These are phyloP conservation scores for Phaeosphaeriaceae sp. DNA, from an alignment of 2,329 filamentous ascomycete genomes.

Conservation along the genomic window DNA sequence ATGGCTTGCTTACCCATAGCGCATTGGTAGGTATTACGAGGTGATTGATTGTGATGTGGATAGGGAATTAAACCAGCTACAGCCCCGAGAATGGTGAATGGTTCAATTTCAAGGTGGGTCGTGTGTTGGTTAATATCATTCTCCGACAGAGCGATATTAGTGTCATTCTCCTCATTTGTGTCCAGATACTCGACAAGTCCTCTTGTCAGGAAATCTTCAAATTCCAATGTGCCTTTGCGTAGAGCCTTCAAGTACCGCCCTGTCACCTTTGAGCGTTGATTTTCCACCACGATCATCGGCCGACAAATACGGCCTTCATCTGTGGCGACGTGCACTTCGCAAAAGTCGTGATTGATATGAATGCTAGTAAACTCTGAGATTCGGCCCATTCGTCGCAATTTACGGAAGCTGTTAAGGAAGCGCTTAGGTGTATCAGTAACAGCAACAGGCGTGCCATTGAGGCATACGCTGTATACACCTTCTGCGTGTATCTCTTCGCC, in stretches of 20 bases:
- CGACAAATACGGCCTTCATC: slow-evolving; percentile 97
- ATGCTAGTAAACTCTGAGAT: slow-evolving; percentile 97
- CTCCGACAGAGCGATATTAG: slow-evolving; percentile 89
- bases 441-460: slow-evolving; percentile 94
- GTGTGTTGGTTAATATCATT: slow-evolving; percentile 80
- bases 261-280: slow-evolving; percentile 80
- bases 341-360: slow-evolving; percentile 91
- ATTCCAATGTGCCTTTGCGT: slow-evolving; percentile 82
- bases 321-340: slow-evolving; percentile 91
- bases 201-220: slow-evolving; percentile 90
- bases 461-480: slow-evolving; percentile 86
- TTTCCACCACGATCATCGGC: slow-evolving; percentile 93
- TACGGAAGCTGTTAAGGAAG: slow-evolving; percentile 84
- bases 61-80: slow-evolving; percentile 97
- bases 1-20: slow-evolving; percentile 99
- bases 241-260: slow-evolving; percentile 79
- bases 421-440: slow-evolving; percentile 84
- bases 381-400: slow-evolving; percentile 84
- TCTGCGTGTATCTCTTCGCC: slow-evolving; percentile 86
- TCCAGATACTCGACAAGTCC: slow-evolving; percentile 96
- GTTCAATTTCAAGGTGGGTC: slow-evolving; percentile 96
- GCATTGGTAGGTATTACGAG: slow-evolving; percentile 97
- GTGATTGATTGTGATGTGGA: slow-evolving; percentile 98
- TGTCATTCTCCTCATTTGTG: slow-evolving; percentile 97
- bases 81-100: slow-evolving; percentile 93